Evolutionary conservation across 2,329 filamentous ascomycete genomes (phyloP), one percentile per base, ranked within the genome.

Genomic region (Penicillium sp.): DNA sequence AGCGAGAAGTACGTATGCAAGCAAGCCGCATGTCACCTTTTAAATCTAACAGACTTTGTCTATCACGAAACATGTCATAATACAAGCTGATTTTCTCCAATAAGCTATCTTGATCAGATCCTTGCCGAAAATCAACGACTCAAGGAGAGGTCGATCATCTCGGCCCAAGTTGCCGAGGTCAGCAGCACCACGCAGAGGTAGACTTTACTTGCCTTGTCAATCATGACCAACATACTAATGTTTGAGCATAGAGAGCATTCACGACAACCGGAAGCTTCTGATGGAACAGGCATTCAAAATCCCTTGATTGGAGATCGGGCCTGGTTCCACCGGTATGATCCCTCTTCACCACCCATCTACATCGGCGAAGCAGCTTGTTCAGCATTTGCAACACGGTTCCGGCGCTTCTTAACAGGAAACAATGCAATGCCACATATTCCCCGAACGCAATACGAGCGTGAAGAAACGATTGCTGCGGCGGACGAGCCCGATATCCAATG

Each of bases 311-410:
- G 71, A 32, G 71, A 73, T 34, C 64, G 69, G 14, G 67, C 68
- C 35, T 74, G 68, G 72, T 73, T 72, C 51, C 67, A 72, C 39
- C 63, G 64, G 9, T 70, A 72, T 42, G 69, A 70, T 48, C 63
- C 69, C 2, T 70, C 67, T 6, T 68, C 66, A 34, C 70, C 69
- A n/a, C 69, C 69, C 13, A 69, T 71, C 41, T 74, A 73, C 51
- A 66, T 74, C 38, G 69, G 71, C 23, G 72, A 74, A 57, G 72
- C 71, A 30, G 71, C 71, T 19, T 74, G 71, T 52, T 73, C 71
- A 14, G 72, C 72, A 4, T 74, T 75, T 60, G 72, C 72, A 9
- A 73, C 69, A 13, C 69, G 71, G 26, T 67, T 74, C 53, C 69
- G 72, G 11, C 69, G 71, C 23, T 72, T 70, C 38, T 57, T 75